phyloP scores from a whole-genome alignment of 768 basidiomycete genomes.

The Termitomyces sp. region DNA sequence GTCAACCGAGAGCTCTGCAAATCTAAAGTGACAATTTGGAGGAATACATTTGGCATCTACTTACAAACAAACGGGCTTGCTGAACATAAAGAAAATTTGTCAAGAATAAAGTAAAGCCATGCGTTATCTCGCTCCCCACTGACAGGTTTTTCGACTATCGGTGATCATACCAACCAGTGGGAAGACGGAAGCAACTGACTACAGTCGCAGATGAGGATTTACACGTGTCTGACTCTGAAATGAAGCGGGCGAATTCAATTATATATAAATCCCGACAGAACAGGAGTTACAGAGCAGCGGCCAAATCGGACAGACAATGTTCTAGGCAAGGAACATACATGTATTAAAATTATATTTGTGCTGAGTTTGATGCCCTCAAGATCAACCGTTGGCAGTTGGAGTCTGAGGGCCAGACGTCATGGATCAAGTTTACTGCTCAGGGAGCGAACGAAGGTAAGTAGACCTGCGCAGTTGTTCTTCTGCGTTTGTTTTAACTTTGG shows the following conservation, averaged over 20 bases:
- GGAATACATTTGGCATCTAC: background rate
- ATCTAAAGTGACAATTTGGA: background rate
- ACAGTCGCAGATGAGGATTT: constrained; percentile 1
- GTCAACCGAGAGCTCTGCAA: background rate
- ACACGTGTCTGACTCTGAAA: background rate
- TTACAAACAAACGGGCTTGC: background rate
- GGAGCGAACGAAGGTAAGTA: background rate
- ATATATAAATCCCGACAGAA: constrained; percentile 1
- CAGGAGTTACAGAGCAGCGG: background rate
- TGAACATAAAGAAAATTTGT: background rate
- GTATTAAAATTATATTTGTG: background rate
- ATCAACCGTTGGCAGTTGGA: background rate
- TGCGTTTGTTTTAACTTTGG: background rate
- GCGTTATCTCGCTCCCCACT: background rate
- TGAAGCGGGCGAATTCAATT: background rate
- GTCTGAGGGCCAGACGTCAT: background rate
- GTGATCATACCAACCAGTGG: background rate
- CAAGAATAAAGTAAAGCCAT: background rate
- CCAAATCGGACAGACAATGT: background rate
- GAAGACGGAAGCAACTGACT: background rate
- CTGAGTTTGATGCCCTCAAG: background rate
- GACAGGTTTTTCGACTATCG: background rate
- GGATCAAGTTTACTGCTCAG: background rate
- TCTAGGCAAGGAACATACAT: background rate
- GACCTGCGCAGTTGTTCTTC: background rate